Base-by-base conservation (phyloP, 2,329 filamentous ascomycete species). In the Cytospora mali region DNA sequence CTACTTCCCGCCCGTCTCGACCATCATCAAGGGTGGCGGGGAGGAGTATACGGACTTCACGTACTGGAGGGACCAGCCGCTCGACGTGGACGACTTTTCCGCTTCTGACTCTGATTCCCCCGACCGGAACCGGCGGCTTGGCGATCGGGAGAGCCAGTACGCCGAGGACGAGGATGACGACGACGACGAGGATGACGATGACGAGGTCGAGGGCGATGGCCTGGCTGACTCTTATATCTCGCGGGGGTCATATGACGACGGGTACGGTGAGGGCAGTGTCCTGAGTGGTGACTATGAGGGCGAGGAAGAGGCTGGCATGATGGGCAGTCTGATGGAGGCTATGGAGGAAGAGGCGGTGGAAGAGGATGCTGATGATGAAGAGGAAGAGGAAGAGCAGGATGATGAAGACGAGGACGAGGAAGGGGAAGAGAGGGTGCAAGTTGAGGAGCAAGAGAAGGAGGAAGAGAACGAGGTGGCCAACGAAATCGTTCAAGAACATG, bases 21-120 rank as follows among this genome's bases (percentile, higher is more conserved):
- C 93, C 28, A 82, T 99, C 31, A 88, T 97, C 21, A 92, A 91
- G 70, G 90, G 91, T 51, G 94, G 93, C 23, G 94, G 93, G 14
- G 95, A 98, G 74, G 90, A 96, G 62, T 99, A 91, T 72, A 99
- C 95, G 0, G 95, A 99, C 74, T 99, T 99, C 76, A 94, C 88
- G 62, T 99, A 96, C 77, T 99, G 95, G 95, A 85, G 96, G 66
- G 90, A 96, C 66, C 83, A 84, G 54, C 92, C 93, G 2, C 82
- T 94, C 18, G 92, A 96, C 56, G 77, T 97, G 28, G 91, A 93
- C 49, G 91, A 97, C 59, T 98, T 98, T 69, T 93, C 91, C 0
- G 90, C 90, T 58, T 96, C 90, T 51, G 93, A 95, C 65, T 87
- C 82, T 33, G 84, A 83, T 1, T 83, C 81, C 7, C 80, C 82